These are phyloP conservation scores for Pleurotus ostreatus DNA, from an alignment of 768 basidiomycete genomes.

Conservation along the genomic window DNA sequence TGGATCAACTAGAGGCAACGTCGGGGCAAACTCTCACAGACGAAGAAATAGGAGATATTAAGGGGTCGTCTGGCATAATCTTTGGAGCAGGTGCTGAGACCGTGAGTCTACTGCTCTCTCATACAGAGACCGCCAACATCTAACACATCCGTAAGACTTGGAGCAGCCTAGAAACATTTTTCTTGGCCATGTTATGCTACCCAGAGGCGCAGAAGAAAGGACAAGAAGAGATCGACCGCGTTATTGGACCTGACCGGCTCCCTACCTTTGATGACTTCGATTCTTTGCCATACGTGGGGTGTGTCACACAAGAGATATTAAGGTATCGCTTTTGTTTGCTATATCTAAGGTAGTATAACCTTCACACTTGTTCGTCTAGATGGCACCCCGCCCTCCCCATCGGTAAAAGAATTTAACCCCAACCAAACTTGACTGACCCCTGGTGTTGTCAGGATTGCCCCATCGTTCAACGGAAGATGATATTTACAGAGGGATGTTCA, in stretches of 20 bases:
- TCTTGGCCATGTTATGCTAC: slow-evolving; percentile 22
- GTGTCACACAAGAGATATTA: slow-evolving; percentile 19
- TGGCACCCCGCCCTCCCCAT: slow-evolving; percentile 9
- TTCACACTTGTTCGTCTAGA: not conserved
- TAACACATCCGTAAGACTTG: not conserved
- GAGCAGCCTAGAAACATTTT: slow-evolving; percentile 13
- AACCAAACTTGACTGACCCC: not conserved
- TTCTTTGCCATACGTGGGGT: slow-evolving; percentile 19
- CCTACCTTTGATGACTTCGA: slow-evolving; percentile 17
- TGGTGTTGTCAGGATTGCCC: slow-evolving; percentile 12
- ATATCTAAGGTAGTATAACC: no score
- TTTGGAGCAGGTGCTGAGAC: slow-evolving; percentile 4
- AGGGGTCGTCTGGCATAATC: not conserved
- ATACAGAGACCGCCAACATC: not conserved
- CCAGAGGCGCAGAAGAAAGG: slow-evolving; percentile 23
- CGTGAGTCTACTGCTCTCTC: not conserved
- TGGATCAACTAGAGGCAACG: no score
- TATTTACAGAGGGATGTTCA: slow-evolving; percentile 23
- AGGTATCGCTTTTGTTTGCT: not conserved
- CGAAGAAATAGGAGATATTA: not conserved
- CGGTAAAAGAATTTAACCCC: not conserved
- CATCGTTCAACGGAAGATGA: slow-evolving; percentile 21
- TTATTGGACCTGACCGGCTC: slow-evolving; percentile 22
- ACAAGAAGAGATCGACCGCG: slow-evolving; percentile 23
- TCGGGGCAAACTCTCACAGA: not conserved